Conservation (phyloP, 2,329 filamentous ascomycete genomes). For the Xylaria sp. region DNA sequence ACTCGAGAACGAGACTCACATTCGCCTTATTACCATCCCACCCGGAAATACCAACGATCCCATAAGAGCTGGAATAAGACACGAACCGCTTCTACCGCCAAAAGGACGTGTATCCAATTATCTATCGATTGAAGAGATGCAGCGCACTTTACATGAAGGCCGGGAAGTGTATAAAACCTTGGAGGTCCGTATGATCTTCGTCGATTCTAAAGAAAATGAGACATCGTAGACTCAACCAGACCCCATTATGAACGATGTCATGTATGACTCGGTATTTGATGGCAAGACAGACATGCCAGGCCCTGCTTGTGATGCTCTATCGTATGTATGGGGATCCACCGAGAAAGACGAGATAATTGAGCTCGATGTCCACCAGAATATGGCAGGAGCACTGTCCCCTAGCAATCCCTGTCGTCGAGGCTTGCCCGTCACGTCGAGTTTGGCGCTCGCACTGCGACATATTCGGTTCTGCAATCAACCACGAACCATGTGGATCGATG, state of each 20-base stretch:
- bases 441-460: slow-evolving; percentile 24
- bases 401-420: neutral
- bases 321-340: slow-evolving; percentile 28
- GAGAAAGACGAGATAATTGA: neutral
- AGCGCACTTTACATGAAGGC: slow-evolving; percentile 10
- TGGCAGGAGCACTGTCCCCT: neutral
- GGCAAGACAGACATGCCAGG: neutral
- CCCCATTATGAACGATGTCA: slow-evolving; percentile 5
- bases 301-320: slow-evolving; percentile 28
- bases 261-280: slow-evolving; percentile 12
- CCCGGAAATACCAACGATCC: slow-evolving; percentile 27
- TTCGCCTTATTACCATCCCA: slow-evolving; percentile 29
- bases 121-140: slow-evolving; percentile 26
- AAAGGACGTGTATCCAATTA: slow-evolving; percentile 2
- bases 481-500: slow-evolving; percentile 33
- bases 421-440: slow-evolving; percentile 13
- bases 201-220: neutral
- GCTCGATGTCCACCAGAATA: neutral
- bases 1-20: slow-evolving; percentile 22
- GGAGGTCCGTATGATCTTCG: slow-evolving; percentile 28
- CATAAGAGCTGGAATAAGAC: slow-evolving; percentile 26
- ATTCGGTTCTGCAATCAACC: slow-evolving; percentile 20
- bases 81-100: slow-evolving; percentile 18
- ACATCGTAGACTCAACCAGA: slow-evolving; percentile 28
- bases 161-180: slow-evolving; percentile 19